A percentile compares a stretch with the other conserved stretches of the same genome.
phyloP scores from a whole-genome alignment of 2,329 filamentous ascomycete species.

The Cladosporium sphaerospermum region DNA sequence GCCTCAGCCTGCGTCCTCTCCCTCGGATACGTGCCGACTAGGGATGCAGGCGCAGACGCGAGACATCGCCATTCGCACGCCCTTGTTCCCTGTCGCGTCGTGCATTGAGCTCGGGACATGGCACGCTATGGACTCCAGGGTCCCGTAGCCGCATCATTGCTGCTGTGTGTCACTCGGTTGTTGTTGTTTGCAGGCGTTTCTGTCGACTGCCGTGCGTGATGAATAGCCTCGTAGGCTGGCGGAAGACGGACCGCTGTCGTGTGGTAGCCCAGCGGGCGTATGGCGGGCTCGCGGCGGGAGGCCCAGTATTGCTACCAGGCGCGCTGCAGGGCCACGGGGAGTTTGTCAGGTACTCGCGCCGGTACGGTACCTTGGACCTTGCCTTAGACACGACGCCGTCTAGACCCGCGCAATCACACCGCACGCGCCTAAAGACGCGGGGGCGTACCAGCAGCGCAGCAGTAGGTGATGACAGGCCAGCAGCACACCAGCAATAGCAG shows the following conservation, averaged over 20 bases:
- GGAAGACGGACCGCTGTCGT: background rate
- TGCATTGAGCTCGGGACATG: slow-evolving; percentile 1
- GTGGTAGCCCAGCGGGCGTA: background rate
- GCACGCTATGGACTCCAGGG: background rate
- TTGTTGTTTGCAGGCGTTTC: background rate
- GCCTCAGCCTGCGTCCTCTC: background rate
- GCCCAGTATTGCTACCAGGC: background rate
- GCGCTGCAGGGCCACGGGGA: slow-evolving; percentile 5
- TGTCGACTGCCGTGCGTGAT: background rate
- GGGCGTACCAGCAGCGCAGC: background rate
- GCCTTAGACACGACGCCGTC: background rate
- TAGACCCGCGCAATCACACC: background rate
- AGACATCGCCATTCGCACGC: slow-evolving; percentile 1
- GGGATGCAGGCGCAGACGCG: slow-evolving; percentile 1
- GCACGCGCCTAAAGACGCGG: background rate
- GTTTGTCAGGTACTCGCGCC: background rate
- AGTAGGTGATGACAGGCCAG: background rate
- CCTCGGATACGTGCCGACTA: background rate
- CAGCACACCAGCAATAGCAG: background rate
- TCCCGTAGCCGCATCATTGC: background rate
- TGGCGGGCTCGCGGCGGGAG: background rate
- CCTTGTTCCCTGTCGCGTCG: background rate
- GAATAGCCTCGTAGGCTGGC: background rate
- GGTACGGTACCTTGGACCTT: no score
- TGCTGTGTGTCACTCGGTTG: background rate